A percentile compares a stretch with the other conserved stretches of the same genome.
Evolutionary conservation across 2,329 filamentous ascomycete genomes (phyloP).

Genomic region (Pseudocercospora eumusae): DNA sequence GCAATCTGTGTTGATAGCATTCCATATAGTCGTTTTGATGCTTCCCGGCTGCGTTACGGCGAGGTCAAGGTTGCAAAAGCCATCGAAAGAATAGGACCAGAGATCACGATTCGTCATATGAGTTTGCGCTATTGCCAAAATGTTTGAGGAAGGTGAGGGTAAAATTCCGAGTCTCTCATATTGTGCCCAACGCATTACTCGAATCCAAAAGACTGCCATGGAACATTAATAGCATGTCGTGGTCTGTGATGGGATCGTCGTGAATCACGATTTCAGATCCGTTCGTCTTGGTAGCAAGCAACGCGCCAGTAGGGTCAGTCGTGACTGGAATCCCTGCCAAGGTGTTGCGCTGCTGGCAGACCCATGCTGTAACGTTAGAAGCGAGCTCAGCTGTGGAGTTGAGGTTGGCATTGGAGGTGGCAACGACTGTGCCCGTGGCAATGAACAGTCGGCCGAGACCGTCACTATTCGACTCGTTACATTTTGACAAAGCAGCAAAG

Average conservation of each 20-base stretch:
- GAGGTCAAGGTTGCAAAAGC: not conserved
- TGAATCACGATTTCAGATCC: not conserved
- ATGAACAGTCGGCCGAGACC: not conserved
- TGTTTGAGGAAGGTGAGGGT: not conserved
- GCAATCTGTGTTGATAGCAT: not conserved
- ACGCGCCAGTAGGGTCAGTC: not conserved
- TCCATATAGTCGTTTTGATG: not conserved
- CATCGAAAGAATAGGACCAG: not conserved
- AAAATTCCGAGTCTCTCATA: not conserved
- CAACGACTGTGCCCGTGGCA: not conserved
- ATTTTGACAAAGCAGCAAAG: not conserved
- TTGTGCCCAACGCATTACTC: not conserved
- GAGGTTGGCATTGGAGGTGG: not conserved
- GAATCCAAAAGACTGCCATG: not conserved
- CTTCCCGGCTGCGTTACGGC: not conserved
- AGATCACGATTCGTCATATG: not conserved
- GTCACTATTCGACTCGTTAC: not conserved
- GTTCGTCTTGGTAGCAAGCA: not conserved
- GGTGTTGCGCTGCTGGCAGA: not conserved
- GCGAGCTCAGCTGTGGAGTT: not conserved
- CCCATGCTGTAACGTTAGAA: not conserved
- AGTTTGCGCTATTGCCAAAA: not conserved
- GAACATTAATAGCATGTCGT: not conserved
- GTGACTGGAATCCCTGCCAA: not conserved
- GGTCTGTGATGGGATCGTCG: not conserved